Conservation (phyloP, 2,329 filamentous ascomycete species). For the Colletotrichum sojae region DNA sequence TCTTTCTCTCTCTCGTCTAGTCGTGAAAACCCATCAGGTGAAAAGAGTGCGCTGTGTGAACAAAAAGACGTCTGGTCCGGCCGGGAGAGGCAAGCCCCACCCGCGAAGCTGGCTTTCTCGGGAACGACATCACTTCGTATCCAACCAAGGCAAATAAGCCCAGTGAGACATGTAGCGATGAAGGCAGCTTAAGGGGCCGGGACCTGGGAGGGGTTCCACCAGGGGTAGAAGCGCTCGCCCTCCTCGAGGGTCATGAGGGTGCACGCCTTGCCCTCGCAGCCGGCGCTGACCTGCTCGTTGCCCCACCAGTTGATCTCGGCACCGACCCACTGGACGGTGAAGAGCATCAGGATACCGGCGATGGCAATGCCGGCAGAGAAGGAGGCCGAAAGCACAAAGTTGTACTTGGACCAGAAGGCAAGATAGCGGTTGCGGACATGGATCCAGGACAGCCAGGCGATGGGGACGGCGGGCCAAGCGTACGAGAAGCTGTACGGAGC, state of each 20-base stretch:
- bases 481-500: slow-evolving; percentile 57
- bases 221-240: slow-evolving; percentile 57
- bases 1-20: not conserved
- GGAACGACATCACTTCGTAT: slow-evolving; percentile 15
- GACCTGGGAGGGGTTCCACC: slow-evolving; percentile 43
- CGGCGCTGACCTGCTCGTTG: slow-evolving; percentile 41
- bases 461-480: slow-evolving; percentile 42
- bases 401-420: slow-evolving; percentile 57
- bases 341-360: slow-evolving; percentile 50
- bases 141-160: slow-evolving; percentile 27
- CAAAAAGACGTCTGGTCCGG: not conserved
- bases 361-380: slow-evolving; percentile 51
- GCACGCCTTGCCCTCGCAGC: slow-evolving; percentile 46
- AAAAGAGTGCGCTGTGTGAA: slow-evolving; percentile 1
- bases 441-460: slow-evolving; percentile 43
- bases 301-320: slow-evolving; percentile 49
- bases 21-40: not conserved
- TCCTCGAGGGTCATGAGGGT: slow-evolving; percentile 43
- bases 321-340: slow-evolving; percentile 46
- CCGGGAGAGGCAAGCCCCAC: not conserved
- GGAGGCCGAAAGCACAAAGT: slow-evolving; percentile 51
- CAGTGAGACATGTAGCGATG: slow-evolving; percentile 28
- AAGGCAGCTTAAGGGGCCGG: slow-evolving; percentile 30
- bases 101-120: too few species aligned
- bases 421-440: slow-evolving; percentile 53